Percentiles rank a stretch among this genome's conserved stretches.
These are phyloP conservation scores for Boletus barrowsii DNA, from an alignment of 768 basidiomycete species.

Conservation along the genomic window DNA sequence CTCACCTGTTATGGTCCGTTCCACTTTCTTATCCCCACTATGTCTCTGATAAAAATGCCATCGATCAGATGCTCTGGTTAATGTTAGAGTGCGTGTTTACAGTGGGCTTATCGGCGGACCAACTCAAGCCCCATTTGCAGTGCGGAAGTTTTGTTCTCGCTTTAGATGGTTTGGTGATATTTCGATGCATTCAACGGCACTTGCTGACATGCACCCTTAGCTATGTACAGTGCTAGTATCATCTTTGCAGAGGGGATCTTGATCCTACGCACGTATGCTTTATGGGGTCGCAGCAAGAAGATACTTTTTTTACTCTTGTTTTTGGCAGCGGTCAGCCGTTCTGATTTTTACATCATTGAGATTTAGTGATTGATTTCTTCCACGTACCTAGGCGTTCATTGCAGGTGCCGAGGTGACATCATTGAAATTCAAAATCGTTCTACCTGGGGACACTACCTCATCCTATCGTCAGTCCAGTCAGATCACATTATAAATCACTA, in stretches of 20 bases:
- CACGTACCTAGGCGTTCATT: conserved; percentile 12
- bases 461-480: conserved; percentile 19
- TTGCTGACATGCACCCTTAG: conserved; percentile 8
- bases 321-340: conserved; percentile 15
- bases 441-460: conserved; percentile 17
- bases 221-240: conserved; percentile 12
- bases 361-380: neutral
- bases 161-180: conserved; percentile 15
- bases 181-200: neutral
- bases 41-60: neutral
- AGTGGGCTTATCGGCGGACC: neutral
- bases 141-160: conserved; percentile 17
- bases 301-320: conserved; percentile 16
- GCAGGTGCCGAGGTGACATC: conserved; percentile 13
- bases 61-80: conserved; percentile 9
- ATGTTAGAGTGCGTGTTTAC: neutral
- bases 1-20: conserved; percentile 20
- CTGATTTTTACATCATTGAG: no score
- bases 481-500: neutral
- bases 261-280: conserved; percentile 27
- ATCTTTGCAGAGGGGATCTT: conserved; percentile 18
- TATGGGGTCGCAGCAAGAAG: conserved; percentile 20
- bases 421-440: neutral
- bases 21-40: neutral
- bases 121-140: conserved; percentile 6